These are phyloP conservation scores for Asterochloris erici DNA, from an alignment of 139 green algal genomes.

Conservation along the genomic window DNA sequence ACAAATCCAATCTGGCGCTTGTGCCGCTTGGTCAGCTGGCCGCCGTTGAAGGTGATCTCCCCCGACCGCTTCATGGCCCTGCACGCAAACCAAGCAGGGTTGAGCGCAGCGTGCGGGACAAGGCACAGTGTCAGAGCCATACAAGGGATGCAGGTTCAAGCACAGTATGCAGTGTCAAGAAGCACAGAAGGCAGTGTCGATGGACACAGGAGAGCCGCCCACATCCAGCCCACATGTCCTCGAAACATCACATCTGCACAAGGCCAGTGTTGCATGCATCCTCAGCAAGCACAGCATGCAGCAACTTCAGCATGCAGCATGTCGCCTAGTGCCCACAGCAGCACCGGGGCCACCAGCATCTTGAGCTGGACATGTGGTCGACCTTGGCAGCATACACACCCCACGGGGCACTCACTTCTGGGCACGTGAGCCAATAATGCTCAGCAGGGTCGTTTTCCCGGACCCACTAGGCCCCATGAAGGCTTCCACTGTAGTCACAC, in stretches of 20 bases:
- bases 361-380: too few species aligned
- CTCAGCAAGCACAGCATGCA: background rate
- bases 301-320: background rate
- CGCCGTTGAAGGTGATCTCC: constrained; percentile 68
- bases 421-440: constrained; percentile 59
- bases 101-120: too few species aligned
- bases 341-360: background rate
- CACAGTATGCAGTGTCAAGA: background rate
- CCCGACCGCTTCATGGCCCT: constrained; percentile 44
- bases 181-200: too few species aligned
- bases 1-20: constrained; percentile 71
- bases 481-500: background rate
- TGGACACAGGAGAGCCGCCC: too few species aligned
- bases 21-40: constrained; percentile 53
- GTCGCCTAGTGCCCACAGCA: background rate
- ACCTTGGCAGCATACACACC: background rate
- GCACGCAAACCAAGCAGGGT: background rate
- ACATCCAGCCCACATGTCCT: too few species aligned
- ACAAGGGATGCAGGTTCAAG: background rate
- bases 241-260: too few species aligned
- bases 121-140: background rate
- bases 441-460: constrained; percentile 81
- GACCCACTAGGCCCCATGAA: constrained; percentile 63
- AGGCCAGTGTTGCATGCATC: too few species aligned
- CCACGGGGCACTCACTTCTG: constrained; percentile 20